Percentiles rank a stretch among this genome's conserved stretches.
phyloP scores from a whole-genome alignment of 192 early-diverging fungal genomes.

The Podila epicladia region DNA sequence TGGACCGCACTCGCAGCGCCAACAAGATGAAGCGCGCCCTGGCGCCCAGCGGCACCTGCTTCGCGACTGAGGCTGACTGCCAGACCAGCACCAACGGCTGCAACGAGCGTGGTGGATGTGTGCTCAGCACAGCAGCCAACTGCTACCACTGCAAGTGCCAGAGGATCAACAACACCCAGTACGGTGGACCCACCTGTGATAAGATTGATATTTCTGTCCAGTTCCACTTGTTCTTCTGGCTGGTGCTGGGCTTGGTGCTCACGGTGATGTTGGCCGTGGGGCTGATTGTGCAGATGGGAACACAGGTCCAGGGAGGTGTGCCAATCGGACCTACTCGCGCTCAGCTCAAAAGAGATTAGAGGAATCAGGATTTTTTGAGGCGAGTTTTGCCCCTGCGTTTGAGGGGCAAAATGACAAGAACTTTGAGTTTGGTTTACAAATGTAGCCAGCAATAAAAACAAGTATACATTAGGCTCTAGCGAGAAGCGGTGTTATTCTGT shows the following conservation, averaged over 20 bases:
- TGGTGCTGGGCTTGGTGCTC: constrained; percentile 24
- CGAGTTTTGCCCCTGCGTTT: too few relatives aligned
- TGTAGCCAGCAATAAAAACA: too few relatives aligned
- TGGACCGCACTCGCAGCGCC: background rate
- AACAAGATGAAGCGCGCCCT: constrained; percentile 23
- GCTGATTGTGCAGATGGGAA: constrained; percentile 43
- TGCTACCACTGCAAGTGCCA: constrained; percentile 50
- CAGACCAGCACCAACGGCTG: constrained; percentile 42
- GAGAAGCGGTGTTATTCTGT: background rate
- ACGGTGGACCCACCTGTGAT: constrained; percentile 26
- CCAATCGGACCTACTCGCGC: constrained; percentile 47
- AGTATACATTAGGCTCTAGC: too few relatives aligned
- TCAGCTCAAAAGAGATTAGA: constrained; percentile 44
- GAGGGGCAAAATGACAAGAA: too few relatives aligned
- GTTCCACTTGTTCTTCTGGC: constrained; percentile 51
- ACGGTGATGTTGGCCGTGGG: constrained; percentile 28
- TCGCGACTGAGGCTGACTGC: constrained; percentile 24
- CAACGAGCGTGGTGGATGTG: constrained; percentile 20
- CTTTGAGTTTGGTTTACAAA: too few relatives aligned
- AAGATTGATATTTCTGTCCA: constrained; percentile 45
- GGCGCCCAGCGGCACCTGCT: constrained; percentile 16
- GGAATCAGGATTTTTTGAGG: background rate
- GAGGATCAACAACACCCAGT: constrained; percentile 40
- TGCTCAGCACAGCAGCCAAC: constrained; percentile 29
- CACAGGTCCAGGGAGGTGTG: constrained; percentile 35